Percentiles rank a stretch among this genome's conserved stretches.
Evolutionary conservation across 2,329 filamentous ascomycete genomes (phyloP).

Genomic region (Epichloe brachyelytri): DNA sequence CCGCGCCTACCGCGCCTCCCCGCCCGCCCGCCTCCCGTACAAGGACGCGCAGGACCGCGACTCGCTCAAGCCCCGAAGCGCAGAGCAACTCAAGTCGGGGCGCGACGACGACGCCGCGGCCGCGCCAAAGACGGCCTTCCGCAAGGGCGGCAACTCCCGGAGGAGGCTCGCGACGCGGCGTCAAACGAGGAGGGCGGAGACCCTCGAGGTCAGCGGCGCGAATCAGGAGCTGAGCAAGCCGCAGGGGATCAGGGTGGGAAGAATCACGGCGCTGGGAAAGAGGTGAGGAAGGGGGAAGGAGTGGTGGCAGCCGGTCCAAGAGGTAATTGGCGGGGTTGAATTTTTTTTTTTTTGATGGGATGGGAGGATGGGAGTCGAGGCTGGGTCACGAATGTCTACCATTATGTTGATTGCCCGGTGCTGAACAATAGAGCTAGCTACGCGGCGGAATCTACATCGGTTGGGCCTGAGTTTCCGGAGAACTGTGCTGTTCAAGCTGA

Average conservation of each 20-base stretch:
- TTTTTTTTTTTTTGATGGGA: neutral
- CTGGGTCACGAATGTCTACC: too few relatives aligned
- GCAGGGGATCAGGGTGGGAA: slow-evolving; percentile 12
- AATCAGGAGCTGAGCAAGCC: slow-evolving; percentile 7
- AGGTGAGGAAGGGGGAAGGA: slow-evolving; percentile 23
- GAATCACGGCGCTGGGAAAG: slow-evolving; percentile 18
- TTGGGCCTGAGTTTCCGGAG: too few relatives aligned
- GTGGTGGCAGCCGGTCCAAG: slow-evolving; percentile 20
- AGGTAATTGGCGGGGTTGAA: neutral
- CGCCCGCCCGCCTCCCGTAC: slow-evolving; percentile 22
- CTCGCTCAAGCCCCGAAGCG: slow-evolving; percentile 48
- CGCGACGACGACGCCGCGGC: slow-evolving; percentile 47
- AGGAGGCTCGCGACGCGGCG: slow-evolving; percentile 37
- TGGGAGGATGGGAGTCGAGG: too few relatives aligned
- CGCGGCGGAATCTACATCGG: too few relatives aligned
- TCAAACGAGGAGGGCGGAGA: slow-evolving; percentile 7
- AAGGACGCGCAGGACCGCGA: slow-evolving; percentile 46
- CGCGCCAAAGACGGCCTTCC: slow-evolving; percentile 51
- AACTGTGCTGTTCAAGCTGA: too few relatives aligned
- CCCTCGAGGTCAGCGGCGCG: slow-evolving; percentile 2
- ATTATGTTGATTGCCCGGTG: too few relatives aligned
- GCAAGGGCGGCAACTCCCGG: slow-evolving; percentile 56
- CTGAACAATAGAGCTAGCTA: too few relatives aligned
- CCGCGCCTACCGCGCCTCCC: slow-evolving; percentile 22
- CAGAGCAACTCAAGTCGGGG: slow-evolving; percentile 56